Base-by-base conservation (phyloP, 1,284 basidiomycete species). In the Blastosporella zonata region DNA sequence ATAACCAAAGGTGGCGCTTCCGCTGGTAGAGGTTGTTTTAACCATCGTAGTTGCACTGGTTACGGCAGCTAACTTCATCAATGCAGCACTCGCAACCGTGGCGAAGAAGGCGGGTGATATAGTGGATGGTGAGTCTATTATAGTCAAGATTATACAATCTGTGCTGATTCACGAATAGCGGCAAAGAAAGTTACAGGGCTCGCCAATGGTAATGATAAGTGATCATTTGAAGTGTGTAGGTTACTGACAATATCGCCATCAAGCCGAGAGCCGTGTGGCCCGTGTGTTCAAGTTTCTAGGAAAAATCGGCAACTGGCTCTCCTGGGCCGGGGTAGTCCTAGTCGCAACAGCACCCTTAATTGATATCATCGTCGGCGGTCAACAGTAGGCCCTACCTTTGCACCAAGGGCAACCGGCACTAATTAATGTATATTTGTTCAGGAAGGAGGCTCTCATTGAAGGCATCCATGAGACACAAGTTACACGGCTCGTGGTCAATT, bases 381-480 rank as follows among this genome's bases (percentile, higher is more conserved):
- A 43, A 34, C 41, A 43, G 41, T 43, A 34, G 6, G 41, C 15
- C 13, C 12, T 2, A 7, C 28, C 17, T 15, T 8, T 34, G 10
- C n/a, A n/a, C 12, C 13, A 3, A 12, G 6, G 7, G 29, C 6
- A 3, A 31, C 29, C 6, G 12, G 3, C 5, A 31, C 29, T 31
- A 13, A 27, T 10, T 5, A 34, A 17, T 6, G 33, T 23, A 2
- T 25, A 4, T 39, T 23, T 20, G 17, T 21, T 27, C n/a, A 43
- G 41, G 29, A 43, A 43, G 29, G 7, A 43, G 17, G 18, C 10
- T 12, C 46, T 47, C 28, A 47, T 47, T 18, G 37, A 40, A 33
- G 46, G 37, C 9, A 47, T 47, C 21, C 46, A 47, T 33, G 37
- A 47, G 21, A 47, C 46, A 6, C 46, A 47, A 40, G 46, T 47